Percentiles rank a stretch among this genome's conserved stretches.
Evolutionary conservation across 768 basidiomycete species (phyloP).

Genomic region (Hirschioporus abietinus): DNA sequence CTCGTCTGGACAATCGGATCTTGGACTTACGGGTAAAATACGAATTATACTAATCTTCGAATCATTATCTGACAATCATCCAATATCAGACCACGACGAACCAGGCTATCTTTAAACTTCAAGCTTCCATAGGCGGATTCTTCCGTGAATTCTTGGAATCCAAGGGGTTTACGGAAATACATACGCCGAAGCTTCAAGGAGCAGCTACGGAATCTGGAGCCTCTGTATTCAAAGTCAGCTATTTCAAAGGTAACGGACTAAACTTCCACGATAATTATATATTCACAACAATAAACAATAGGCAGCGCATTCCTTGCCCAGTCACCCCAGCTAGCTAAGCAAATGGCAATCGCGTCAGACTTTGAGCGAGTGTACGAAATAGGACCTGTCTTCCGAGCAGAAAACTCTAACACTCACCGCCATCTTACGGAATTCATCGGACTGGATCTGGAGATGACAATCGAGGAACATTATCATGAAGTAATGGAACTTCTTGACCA

Average conservation of each 20-base stretch:
- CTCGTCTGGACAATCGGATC: conserved; percentile 90
- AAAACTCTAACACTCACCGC: conserved; percentile 94
- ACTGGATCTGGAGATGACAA: conserved; percentile 97
- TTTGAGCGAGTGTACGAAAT: conserved; percentile 99
- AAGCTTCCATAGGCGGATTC: conserved; percentile 80
- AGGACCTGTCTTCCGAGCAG: conserved; percentile 94
- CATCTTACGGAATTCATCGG: conserved; percentile 99
- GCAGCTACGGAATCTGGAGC: conserved; percentile 97
- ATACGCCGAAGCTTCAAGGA: conserved; percentile 95
- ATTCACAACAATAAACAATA: conserved; percentile 22
- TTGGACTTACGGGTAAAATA: conserved; percentile 82
- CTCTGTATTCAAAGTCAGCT: conserved; percentile 94
- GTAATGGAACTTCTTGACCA: conserved; percentile 89
- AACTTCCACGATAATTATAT: background rate
- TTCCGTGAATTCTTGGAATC: conserved; percentile 79
- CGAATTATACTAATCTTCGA: background rate
- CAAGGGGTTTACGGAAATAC: conserved; percentile 87
- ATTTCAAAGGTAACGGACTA: conserved; percentile 79
- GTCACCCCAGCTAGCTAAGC: conserved; percentile 95
- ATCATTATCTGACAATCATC: background rate
- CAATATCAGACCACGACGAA: conserved; percentile 78
- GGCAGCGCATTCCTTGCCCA: conserved; percentile 92
- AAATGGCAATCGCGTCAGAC: conserved; percentile 99
- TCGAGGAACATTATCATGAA: conserved; percentile 99
- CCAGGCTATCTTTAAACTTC: conserved; percentile 91